Percentiles rank a stretch among this genome's conserved stretches.
Conservation (phyloP, 2,329 filamentous ascomycete genomes). For the Venturiaceae sp. region DNA sequence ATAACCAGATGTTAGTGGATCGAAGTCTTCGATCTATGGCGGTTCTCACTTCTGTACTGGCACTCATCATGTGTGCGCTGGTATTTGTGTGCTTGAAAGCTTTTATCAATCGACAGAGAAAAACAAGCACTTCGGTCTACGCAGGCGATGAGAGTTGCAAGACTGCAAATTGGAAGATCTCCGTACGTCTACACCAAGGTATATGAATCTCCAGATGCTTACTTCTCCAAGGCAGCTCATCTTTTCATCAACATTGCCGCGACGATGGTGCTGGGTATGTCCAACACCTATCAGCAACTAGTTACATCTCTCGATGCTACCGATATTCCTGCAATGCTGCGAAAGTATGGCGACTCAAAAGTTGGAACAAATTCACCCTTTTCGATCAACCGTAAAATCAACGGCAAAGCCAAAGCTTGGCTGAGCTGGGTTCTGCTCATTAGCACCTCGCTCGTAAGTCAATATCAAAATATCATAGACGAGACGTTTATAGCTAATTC, state of each 20-base stretch:
- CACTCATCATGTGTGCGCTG: background rate
- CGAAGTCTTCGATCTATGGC: background rate
- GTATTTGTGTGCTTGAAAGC: background rate
- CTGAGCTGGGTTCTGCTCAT: slow-evolving; percentile 19
- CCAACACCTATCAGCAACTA: slow-evolving; percentile 23
- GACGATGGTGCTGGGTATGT: slow-evolving; percentile 22
- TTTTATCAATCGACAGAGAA: background rate
- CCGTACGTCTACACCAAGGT: background rate
- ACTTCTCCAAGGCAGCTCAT: slow-evolving; percentile 3
- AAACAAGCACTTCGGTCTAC: background rate
- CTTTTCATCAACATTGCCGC: slow-evolving; percentile 20
- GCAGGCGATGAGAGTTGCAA: background rate
- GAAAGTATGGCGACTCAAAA: slow-evolving; percentile 20
- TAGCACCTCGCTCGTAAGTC: slow-evolving; percentile 9
- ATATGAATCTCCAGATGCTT: background rate
- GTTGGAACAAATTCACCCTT: slow-evolving; percentile 23
- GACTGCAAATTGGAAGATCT: background rate
- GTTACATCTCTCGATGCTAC: slow-evolving; percentile 17
- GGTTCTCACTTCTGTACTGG: background rate
- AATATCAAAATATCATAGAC: no score
- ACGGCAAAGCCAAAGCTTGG: slow-evolving; percentile 17
- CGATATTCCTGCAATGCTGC: slow-evolving; percentile 17
- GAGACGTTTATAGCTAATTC: background rate
- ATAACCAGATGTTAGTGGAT: background rate
- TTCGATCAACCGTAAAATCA: slow-evolving; percentile 19